Evolutionary conservation across 352 stramenopile genomes (phyloP), one percentile per base, ranked within the genome.

Genomic region (Pythium phragmitis): DNA sequence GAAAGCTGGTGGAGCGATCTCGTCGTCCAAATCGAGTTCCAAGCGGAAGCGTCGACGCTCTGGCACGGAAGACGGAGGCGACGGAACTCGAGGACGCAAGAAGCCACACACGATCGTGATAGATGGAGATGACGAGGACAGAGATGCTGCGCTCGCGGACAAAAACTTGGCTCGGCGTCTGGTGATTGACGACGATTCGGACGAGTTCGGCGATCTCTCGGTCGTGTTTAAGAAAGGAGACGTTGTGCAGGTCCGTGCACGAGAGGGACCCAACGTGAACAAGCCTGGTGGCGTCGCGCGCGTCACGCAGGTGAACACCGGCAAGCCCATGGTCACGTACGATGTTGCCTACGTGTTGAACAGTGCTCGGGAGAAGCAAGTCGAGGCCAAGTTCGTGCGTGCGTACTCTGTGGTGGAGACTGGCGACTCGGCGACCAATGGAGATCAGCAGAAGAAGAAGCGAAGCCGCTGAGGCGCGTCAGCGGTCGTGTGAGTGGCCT

Each of bases 201-300:
- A 87, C 37, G 73, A 69, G 1, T 52, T 36, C 6, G 34, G 34
- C 11, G 51, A 70, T 13, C 69, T 28, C 53, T 72, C 64, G 56
- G 34, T 60, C 46, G 42, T 87, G 21, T 90, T 89, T 45, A 56
- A 63, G 30, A 75, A 85, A 41, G 76, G 81, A 5, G 76, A 88
- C 49, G 71, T 77, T 6, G 81, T 92, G 14, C 62, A 80, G 21
- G 81, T 92, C 12, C 57, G 81, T 7, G 51, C 70, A 11, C 83
- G 83, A 19, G 75, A 87, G 6, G 84, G 83, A 72, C 60, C 69
- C 34, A 81, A 81, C 5, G 77, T 71, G 34, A 92, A 92, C 61
- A 92, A 92, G 56, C 80, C 76, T 17, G 84, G 84, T 6, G 84
- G 84, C 26, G 84, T 92, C 23, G 84, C 72, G 45, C 73, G 81